phyloP scores from a whole-genome alignment of 768 basidiomycete genomes.

The Mycena rosella region DNA sequence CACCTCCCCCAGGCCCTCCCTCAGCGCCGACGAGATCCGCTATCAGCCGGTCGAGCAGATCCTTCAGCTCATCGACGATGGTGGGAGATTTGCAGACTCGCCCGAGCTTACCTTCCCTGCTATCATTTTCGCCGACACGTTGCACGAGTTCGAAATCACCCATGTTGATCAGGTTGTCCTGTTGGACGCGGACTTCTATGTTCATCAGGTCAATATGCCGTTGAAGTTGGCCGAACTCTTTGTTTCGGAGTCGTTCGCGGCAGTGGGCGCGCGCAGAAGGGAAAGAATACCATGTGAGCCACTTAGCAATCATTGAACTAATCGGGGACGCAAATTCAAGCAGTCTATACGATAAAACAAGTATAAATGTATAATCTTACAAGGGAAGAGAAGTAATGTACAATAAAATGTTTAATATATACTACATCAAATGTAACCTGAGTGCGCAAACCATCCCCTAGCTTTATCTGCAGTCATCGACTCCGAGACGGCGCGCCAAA shows the following conservation, averaged over 20 bases:
- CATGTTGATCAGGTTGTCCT: constrained; percentile 7
- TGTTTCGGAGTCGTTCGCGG: constrained; percentile 14
- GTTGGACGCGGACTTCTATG: constrained; percentile 8
- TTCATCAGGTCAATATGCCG: constrained; percentile 21
- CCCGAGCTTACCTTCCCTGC: constrained; percentile 8
- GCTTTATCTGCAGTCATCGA: constrained; percentile 41
- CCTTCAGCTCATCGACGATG: constrained; percentile 10
- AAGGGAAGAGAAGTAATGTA: constrained; percentile 26
- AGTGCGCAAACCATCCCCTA: constrained; percentile 46
- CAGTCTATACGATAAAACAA: too few relatives aligned
- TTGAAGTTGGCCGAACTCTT: constrained; percentile 19
- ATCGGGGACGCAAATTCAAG: too few relatives aligned
- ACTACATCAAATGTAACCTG: constrained; percentile 39
- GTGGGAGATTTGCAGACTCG: constrained; percentile 12
- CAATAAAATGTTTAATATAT: not conserved
- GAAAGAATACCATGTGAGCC: not conserved
- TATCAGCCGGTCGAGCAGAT: constrained; percentile 2
- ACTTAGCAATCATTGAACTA: too few relatives aligned
- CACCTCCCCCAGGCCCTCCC: not conserved
- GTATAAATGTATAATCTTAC: too few relatives aligned
- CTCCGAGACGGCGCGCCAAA: constrained; percentile 43
- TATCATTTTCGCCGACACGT: constrained; percentile 7
- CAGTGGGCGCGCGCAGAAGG: constrained; percentile 15
- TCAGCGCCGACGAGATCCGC: constrained; percentile 6
- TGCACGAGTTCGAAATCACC: constrained; percentile 7